Conservation (phyloP, 2,329 filamentous ascomycete species). For the Alternaria infectoria region DNA sequence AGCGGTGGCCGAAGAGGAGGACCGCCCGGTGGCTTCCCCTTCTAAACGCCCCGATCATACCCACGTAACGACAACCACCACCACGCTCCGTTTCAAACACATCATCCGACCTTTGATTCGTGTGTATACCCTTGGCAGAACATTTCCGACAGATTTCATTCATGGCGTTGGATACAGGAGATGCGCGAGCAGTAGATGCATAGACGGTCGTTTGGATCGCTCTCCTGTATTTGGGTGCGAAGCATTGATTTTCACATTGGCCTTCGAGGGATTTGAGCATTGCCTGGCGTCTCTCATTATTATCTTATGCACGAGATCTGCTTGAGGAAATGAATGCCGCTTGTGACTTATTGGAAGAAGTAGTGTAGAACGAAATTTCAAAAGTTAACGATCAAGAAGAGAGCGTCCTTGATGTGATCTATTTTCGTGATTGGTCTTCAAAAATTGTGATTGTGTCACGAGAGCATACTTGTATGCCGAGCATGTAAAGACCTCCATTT, state of each 20-base stretch:
- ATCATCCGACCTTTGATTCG: constrained; percentile 10
- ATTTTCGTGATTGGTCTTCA: not conserved
- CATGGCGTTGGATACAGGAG: constrained; percentile 35
- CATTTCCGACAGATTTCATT: constrained; percentile 18
- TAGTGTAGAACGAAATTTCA: not conserved
- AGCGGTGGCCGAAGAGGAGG: constrained; percentile 41
- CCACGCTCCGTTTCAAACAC: not conserved
- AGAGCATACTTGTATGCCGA: not conserved
- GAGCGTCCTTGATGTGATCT: not conserved
- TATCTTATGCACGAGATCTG: not conserved
- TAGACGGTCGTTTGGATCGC: constrained; percentile 14
- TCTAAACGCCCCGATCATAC: constrained; percentile 15
- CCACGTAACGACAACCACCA: not conserved
- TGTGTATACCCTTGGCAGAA: constrained; percentile 28
- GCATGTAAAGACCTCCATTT: no score
- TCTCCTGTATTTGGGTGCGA: constrained; percentile 6
- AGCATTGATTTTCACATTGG: constrained; percentile 15
- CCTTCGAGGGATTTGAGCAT: constrained; percentile 11
- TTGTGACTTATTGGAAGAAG: not conserved
- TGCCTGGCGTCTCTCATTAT: constrained; percentile 3
- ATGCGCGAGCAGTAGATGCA: constrained; percentile 31
- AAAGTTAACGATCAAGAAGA: not conserved
- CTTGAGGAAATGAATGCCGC: not conserved
- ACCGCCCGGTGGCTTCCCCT: constrained; percentile 41
- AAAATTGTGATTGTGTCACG: not conserved